Evolutionary conservation across 129 eudicot species (phyloP).

Genomic region (Apium graveolens): DNA sequence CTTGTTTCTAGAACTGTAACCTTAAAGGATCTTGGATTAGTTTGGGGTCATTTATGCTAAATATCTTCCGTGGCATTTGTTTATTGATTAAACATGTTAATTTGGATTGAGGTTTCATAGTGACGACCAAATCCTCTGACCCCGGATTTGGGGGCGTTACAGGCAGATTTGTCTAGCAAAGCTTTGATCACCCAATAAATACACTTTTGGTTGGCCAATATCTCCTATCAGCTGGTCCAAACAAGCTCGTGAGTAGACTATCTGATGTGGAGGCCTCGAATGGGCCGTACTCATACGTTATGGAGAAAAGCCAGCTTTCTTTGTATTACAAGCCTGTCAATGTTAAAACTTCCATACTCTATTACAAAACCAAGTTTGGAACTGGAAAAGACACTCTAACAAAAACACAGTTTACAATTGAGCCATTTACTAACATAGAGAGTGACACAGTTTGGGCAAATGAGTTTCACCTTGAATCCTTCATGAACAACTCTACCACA

Average conservation of each 20-base stretch:
- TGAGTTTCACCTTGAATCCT: not conserved
- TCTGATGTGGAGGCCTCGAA: constrained; percentile 23
- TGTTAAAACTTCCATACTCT: constrained; percentile 20
- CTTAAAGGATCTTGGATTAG: no score
- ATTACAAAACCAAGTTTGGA: constrained; percentile 26
- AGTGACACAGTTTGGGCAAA: constrained; percentile 13
- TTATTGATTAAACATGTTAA: no score
- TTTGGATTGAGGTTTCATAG: no score
- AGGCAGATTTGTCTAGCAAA: no score
- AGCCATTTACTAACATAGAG: not conserved
- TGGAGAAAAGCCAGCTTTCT: constrained; percentile 32
- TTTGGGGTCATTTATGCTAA: no score
- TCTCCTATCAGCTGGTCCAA: no score
- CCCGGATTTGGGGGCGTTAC: no score
- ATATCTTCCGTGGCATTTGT: no score
- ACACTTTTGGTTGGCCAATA: no score
- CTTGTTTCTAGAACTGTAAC: no score
- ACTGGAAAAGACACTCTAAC: constrained; percentile 14
- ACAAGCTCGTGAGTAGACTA: constrained; percentile 35
- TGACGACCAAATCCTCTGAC: no score
- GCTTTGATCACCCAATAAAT: no score
- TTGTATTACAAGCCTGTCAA: constrained; percentile 30
- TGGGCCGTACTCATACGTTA: constrained; percentile 33
- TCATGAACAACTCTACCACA: not conserved
- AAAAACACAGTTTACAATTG: not conserved